These are phyloP conservation scores for Corrigiola litoralis DNA, from an alignment of 179 eudicot genomes.

Conservation along the genomic window DNA sequence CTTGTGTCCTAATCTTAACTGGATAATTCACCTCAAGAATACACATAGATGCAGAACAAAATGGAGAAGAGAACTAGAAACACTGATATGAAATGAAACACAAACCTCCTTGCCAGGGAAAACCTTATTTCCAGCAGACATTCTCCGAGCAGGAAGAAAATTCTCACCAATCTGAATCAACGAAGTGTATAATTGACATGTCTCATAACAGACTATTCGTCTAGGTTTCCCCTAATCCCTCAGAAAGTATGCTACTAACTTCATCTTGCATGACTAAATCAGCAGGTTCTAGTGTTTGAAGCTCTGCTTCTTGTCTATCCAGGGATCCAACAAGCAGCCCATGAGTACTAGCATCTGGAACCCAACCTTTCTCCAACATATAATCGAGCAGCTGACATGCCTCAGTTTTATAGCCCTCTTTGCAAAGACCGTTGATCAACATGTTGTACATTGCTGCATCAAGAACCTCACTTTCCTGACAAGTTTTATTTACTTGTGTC, in stretches of 20 bases:
- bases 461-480: conserved; percentile 9
- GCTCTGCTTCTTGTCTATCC: conserved; percentile 18
- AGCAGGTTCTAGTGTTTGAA: not conserved
- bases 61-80: no score
- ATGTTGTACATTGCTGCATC: conserved; percentile 30
- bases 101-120: no score
- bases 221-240: conserved; percentile 24
- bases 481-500: conserved; percentile 26
- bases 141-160: no score
- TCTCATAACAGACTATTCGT: not conserved
- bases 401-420: conserved; percentile 51
- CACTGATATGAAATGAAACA: no score
- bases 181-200: not conserved
- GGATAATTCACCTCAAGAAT: no score
- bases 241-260: conserved; percentile 30
- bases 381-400: conserved; percentile 47
- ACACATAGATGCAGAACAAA: no score
- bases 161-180: not conserved
- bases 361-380: conserved; percentile 75
- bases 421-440: conserved; percentile 52
- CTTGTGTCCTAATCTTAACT: no score
- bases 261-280: conserved; percentile 19
- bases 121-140: no score
- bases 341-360: conserved; percentile 53
- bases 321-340: conserved; percentile 42